Evolutionary conservation across 768 basidiomycete species (phyloP).

Genomic region (Lentinus brumalis): DNA sequence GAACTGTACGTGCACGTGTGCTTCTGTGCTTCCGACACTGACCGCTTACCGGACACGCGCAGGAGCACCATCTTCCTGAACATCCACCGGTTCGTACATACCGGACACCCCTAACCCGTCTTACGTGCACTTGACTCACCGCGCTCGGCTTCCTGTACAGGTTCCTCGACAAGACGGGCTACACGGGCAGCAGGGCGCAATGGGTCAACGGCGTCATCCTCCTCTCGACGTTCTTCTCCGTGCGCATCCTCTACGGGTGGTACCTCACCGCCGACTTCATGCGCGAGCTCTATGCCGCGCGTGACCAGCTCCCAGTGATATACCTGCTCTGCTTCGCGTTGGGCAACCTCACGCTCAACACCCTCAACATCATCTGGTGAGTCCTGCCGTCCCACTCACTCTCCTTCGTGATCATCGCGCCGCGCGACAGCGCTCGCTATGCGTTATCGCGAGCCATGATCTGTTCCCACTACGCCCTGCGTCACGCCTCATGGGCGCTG

Average conservation of each 20-base stretch:
- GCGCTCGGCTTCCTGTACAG: constrained; percentile 33
- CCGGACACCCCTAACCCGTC: not conserved
- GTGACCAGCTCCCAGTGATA: constrained; percentile 51
- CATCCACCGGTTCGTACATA: constrained; percentile 68
- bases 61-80: constrained; percentile 88
- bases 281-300: constrained; percentile 55
- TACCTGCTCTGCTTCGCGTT: constrained; percentile 54
- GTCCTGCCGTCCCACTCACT: constrained; percentile 10
- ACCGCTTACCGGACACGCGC: constrained; percentile 6
- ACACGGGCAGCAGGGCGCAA: constrained; percentile 68
- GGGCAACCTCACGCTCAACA: constrained; percentile 68
- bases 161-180: constrained; percentile 77
- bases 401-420: not conserved
- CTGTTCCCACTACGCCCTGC: too few species aligned
- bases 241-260: constrained; percentile 73
- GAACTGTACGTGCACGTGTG: constrained; percentile 54
- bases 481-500: too few species aligned
- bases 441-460: too few species aligned
- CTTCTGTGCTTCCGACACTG: not conserved
- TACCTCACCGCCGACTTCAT: constrained; percentile 49
- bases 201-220: constrained; percentile 72
- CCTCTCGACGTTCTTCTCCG: constrained; percentile 65
- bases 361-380: constrained; percentile 80
- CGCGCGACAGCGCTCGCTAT: not conserved
- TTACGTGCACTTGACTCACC: not conserved